These are phyloP conservation scores for Eutypella sp. DNA, from an alignment of 2,329 filamentous ascomycete genomes.

Conservation along the genomic window DNA sequence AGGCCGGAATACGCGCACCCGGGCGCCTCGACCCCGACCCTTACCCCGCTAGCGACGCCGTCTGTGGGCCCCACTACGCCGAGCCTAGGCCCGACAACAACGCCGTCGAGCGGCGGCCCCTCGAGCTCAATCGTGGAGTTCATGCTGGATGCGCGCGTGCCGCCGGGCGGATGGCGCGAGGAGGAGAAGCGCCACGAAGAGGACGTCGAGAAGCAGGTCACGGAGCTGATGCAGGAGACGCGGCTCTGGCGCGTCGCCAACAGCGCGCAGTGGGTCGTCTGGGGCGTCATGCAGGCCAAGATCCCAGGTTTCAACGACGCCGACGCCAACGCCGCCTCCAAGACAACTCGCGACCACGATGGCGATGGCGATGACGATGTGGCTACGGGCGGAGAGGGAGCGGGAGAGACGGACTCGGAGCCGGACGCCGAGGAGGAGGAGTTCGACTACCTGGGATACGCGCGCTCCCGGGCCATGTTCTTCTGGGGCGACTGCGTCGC, in stretches of 20 bases:
- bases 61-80: slow-evolving; percentile 28
- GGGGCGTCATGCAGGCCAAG: slow-evolving; percentile 95
- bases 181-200: slow-evolving; percentile 60
- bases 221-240: slow-evolving; percentile 70
- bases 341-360: too few relatives aligned
- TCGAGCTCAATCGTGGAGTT: slow-evolving; percentile 60
- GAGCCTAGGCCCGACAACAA: slow-evolving; percentile 28
- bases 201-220: slow-evolving; percentile 61
- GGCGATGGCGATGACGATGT: slow-evolving; percentile 13
- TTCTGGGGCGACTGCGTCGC: slow-evolving; percentile 88
- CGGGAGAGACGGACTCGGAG: too few relatives aligned
- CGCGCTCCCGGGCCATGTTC: slow-evolving; percentile 84
- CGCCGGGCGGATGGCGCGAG: slow-evolving; percentile 52
- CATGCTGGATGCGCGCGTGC: slow-evolving; percentile 72
- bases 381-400: slow-evolving; percentile 29
- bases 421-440: slow-evolving; percentile 59
- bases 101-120: too few relatives aligned
- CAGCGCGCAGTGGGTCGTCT: slow-evolving; percentile 86
- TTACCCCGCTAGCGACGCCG: slow-evolving; percentile 40
- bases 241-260: slow-evolving; percentile 83
- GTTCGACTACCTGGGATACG: slow-evolving; percentile 91
- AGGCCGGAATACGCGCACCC: slow-evolving; percentile 59
- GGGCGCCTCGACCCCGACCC: slow-evolving; percentile 45
- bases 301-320: slow-evolving; percentile 64
- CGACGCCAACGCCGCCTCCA: too few relatives aligned